Percentiles rank a stretch among this genome's conserved stretches.
phyloP scores from a whole-genome alignment of 2,329 filamentous ascomycete genomes.

The Fusarium camptoceras region DNA sequence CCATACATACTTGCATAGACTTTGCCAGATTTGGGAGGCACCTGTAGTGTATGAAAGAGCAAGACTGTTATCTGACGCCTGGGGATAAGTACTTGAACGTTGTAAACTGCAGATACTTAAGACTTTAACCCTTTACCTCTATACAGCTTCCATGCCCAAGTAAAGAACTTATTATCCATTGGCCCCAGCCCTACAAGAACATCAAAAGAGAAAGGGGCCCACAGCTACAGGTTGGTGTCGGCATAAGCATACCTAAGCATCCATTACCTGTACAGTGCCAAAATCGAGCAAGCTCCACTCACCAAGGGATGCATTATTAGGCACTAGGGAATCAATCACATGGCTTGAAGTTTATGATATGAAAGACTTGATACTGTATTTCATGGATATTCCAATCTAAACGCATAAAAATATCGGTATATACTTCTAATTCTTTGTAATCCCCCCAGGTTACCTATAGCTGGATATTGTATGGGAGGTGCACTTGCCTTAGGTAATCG shows the following conservation, averaged over 20 bases:
- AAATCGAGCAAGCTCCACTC: neutral
- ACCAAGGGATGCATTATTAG: neutral
- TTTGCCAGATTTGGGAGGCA: slow-evolving; percentile 14
- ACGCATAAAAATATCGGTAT: neutral
- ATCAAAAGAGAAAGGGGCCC: neutral
- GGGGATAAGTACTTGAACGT: neutral
- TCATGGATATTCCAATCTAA: neutral
- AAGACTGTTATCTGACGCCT: neutral
- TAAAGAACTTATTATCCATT: neutral
- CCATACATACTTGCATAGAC: slow-evolving; percentile 36
- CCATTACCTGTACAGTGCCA: neutral
- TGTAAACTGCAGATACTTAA: neutral
- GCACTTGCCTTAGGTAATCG: slow-evolving; percentile 22
- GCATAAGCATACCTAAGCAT: neutral
- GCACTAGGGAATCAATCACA: neutral
- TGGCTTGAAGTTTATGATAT: neutral
- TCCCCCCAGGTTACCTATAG: neutral
- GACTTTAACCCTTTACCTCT: neutral
- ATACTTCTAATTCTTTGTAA: neutral
- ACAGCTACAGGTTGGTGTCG: neutral
- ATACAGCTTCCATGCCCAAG: neutral
- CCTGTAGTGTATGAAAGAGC: slow-evolving; percentile 1
- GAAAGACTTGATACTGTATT: neutral
- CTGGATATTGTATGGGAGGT: neutral
- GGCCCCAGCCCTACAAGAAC: neutral